A percentile compares a stretch with the other conserved stretches of the same genome.
Evolutionary conservation across 2,329 filamentous ascomycete genomes (phyloP).

Genomic region (Dendryphion nanum): DNA sequence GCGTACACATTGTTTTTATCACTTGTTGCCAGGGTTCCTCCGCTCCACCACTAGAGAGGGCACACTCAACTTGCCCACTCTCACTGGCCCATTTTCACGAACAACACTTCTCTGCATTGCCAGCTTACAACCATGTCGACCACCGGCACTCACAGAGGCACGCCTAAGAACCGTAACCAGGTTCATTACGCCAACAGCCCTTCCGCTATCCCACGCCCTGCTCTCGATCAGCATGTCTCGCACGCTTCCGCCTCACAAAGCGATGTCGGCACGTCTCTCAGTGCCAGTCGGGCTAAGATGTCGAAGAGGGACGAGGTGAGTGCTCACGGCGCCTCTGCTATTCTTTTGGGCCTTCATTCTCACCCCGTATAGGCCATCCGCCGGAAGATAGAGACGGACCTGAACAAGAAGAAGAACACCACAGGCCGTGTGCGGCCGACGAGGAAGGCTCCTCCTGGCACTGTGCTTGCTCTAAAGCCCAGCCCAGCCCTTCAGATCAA

Average conservation of each 20-base stretch:
- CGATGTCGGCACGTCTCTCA: constrained; percentile 68
- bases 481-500: constrained; percentile 98
- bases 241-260: constrained; percentile 50
- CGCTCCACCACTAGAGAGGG: constrained; percentile 13
- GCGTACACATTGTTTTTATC: constrained; percentile 18
- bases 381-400: constrained; percentile 92
- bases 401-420: constrained; percentile 93
- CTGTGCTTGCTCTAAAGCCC: constrained; percentile 91
- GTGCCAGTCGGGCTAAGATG: constrained; percentile 93
- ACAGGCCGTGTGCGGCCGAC: constrained; percentile 76
- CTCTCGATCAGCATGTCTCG: constrained; percentile 61
- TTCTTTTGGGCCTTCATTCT: constrained; percentile 13
- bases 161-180: constrained; percentile 63
- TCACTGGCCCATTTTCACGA: constrained; percentile 19
- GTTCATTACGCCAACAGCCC: constrained; percentile 63
- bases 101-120: constrained; percentile 18
- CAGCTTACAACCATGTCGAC: constrained; percentile 53
- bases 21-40: constrained; percentile 13
- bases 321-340: constrained; percentile 15
- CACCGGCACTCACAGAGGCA: constrained; percentile 67
- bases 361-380: constrained; percentile 73
- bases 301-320: constrained; percentile 96
- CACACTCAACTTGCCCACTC: constrained; percentile 14
- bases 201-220: constrained; percentile 72
- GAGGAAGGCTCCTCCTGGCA: constrained; percentile 92